Conservation (phyloP, 345 rosid species). For the Eucalyptus polybractea region DNA sequence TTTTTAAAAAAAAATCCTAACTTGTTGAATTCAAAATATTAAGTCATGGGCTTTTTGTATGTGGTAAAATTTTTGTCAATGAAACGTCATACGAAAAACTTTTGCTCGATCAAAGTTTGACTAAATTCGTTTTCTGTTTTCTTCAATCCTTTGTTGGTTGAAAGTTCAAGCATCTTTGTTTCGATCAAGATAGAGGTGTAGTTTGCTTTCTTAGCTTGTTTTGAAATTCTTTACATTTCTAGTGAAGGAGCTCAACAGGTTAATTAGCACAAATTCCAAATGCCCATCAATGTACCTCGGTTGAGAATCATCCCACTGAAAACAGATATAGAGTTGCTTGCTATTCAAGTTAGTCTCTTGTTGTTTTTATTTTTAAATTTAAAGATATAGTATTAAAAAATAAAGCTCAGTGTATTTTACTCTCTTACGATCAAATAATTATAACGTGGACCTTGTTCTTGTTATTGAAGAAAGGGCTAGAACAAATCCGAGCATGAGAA, state of each 20-base stretch:
- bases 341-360: constrained; percentile 50
- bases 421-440: constrained; percentile 17
- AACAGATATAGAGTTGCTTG: constrained; percentile 85
- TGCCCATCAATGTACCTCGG: constrained; percentile 51
- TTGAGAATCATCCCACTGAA: constrained; percentile 80
- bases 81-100: not conserved
- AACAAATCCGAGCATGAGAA: constrained; percentile 69
- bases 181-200: no score
- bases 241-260: no score
- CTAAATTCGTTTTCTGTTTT: not conserved
- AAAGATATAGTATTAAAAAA: not conserved
- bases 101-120: not conserved
- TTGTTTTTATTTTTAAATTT: no score
- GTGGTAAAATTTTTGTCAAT: no score
- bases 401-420: not conserved
- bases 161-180: no score
- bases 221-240: no score
- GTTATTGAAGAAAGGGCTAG: constrained; percentile 30
- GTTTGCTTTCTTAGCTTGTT: no score
- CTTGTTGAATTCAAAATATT: no score
- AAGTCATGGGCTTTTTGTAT: no score
- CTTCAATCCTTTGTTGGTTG: no score
- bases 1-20: no score
- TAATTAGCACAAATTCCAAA: no score
- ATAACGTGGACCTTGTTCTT: constrained; percentile 35